Evolutionary conservation across 306 rosid genomes (phyloP), one percentile per base, ranked within the genome.

Genomic region (Quillaja saponaria): DNA sequence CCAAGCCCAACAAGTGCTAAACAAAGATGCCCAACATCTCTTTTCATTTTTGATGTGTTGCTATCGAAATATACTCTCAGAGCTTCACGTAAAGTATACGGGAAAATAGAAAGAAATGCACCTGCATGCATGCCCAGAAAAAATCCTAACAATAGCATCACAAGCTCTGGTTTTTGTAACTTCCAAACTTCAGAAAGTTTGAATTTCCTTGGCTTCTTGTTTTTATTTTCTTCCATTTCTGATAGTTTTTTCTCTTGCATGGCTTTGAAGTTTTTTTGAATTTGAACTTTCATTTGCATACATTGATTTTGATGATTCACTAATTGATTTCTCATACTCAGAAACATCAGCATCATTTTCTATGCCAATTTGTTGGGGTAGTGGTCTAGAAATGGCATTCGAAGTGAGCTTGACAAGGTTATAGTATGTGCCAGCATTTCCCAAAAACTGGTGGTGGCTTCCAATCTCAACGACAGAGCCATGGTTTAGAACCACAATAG

Each of bases 331-430:
- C 6, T 78, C 83, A 56, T 67, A 19, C 25, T 49, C 55, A 8
- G 82, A 74, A 41, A 85, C 13, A 34, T 72, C 74, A 31, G 61
- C 52, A 42, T 14, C 55, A 19, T 75, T 67, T 50, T 16, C 57
- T 46, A 34, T 34, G 45, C 58, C 72, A 55, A 69, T 60, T 58
- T 77, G 74, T 39, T 41, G 31, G 13, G 44, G 13, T 15, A 63
- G 18, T 59, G 85, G 58, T 67, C 64, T 72, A 74, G 84, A 63
- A 48, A 73, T 74, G 57, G 71, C 73, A 34, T 84, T 84, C 13
- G 90, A 77, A 44, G 95, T 95, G 53, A 88, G 97, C 78, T 78
- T 82, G 76, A 88, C 77, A 51, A 88, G 95, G 82, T 71, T 79
- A 59, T 77, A 77, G 64, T 91, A 91, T 12, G 91, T 67, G 34